Base-by-base conservation (phyloP, 768 basidiomycete species). In the Cystofilobasidium capitatum region DNA sequence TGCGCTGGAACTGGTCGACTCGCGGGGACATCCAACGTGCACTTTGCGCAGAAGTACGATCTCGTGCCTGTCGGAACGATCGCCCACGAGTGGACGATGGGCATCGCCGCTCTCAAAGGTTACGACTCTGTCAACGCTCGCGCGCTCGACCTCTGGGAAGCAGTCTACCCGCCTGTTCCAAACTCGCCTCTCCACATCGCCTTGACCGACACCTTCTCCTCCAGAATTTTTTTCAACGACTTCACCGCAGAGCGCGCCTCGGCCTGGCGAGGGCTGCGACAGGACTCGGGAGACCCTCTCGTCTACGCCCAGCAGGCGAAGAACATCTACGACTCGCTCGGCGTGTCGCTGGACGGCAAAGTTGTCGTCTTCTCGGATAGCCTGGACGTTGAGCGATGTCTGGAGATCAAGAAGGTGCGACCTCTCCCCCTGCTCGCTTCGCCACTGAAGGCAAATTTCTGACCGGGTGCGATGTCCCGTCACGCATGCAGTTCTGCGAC, bases 141-240 rank as follows among this genome's bases (percentile, higher is more conserved):
- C 14, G 90, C 91, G 0, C 80, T 98, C 74, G 81, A 86, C 49
- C 82, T 89, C 60, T 99, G 96, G 96, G 89, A 97, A 74, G 77
- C 83, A 77, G 77, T 76, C 58, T 79, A 78, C 70, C 83, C 74
- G 71, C 79, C 37, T 69, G 73, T 26, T 70, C 75, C 66, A 0
- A 69, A 58, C 17, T 73, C 73, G 2, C 72, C 76, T 0, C 72
- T 77, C 12, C 82, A 87, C 63, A 83, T 90, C 66, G 91, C 92
- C 24, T 79, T 97, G 39, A 96, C 96, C 17, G 96, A 99, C 78
- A 99, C 96, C 0, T 98, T 96, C 77, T 88, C 92, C 8, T 89
- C 88, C 1, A 78, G 83, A 37, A 85, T 83, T 0, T 98, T 97
- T 79, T 92, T 91, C 80, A 82, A 54, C 14, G 31, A 24, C 57